Percentiles rank a stretch among this genome's conserved stretches.
Conservation (phyloP, 2,329 filamentous ascomycete genomes). For the Rhinocladiella similis region DNA sequence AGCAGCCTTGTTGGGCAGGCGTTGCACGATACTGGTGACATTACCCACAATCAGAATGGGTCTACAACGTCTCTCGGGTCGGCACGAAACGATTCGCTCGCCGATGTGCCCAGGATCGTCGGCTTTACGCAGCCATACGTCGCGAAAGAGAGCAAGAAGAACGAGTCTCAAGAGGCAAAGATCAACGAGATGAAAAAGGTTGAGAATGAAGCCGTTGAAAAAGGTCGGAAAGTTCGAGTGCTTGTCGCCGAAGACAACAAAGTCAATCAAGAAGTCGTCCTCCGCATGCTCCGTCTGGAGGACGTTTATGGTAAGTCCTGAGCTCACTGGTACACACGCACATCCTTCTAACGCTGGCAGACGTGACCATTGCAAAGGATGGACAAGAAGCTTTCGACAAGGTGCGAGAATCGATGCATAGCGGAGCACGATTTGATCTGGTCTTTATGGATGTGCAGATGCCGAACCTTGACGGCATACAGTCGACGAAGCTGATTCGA, state of each 20-base stretch:
- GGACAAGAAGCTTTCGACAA: constrained; percentile 85
- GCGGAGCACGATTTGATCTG: constrained; percentile 72
- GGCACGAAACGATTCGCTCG: constrained; percentile 9
- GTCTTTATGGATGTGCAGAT: constrained; percentile 97
- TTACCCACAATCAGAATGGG: constrained; percentile 7
- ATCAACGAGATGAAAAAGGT: constrained; percentile 66
- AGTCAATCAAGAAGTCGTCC: constrained; percentile 62
- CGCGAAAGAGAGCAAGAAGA: constrained; percentile 36
- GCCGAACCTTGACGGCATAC: constrained; percentile 87
- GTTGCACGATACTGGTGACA: constrained; percentile 17
- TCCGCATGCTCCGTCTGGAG: constrained; percentile 60
- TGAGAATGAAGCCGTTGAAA: constrained; percentile 59
- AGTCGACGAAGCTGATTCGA: constrained; percentile 81
- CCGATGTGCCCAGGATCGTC: constrained; percentile 29
- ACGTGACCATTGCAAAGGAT: constrained; percentile 84
- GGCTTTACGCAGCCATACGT: constrained; percentile 32
- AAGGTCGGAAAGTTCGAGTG: constrained; percentile 67
- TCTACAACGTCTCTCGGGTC: constrained; percentile 18
- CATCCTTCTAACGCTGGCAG: constrained; percentile 58
- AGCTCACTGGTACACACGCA: neutral
- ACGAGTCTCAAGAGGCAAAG: constrained; percentile 58
- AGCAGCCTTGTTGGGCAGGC: constrained; percentile 26
- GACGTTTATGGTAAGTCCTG: constrained; percentile 44
- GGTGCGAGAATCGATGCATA: constrained; percentile 79
- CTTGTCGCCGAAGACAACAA: constrained; percentile 82